Base-by-base conservation (phyloP, 495 filamentous ascomycete genomes). In the Clohesyomyces aquaticus region DNA sequence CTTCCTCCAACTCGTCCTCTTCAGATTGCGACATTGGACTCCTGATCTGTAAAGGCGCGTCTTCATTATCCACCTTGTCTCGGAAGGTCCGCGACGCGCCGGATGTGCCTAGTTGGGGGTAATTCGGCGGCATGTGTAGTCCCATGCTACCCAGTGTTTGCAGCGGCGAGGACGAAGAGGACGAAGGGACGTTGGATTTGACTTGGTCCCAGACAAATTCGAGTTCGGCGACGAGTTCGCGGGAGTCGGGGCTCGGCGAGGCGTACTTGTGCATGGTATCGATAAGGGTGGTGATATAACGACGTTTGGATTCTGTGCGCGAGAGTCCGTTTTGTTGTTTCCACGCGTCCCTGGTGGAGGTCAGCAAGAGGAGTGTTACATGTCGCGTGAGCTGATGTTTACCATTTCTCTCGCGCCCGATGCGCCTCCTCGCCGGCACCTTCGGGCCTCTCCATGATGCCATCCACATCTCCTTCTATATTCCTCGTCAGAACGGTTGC, bases 181-280 rank as follows among this genome's bases (percentile, higher is more conserved):
- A 85, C 12, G 87, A 87, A 0, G 84, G 78, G 23, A 82, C 82
- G 69, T 96, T 96, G 55, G 83, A 88, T 76, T 93, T 94, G 58
- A 98, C 90, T 73, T 98, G 95, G 66, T 96, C 91, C 94, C 94
- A 98, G 47, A 98, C 92, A 71, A 97, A 98, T 76, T 97, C 94
- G 18, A 98, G 83, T 74, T 98, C 95, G n/a, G 86, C 78, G 35
- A 98, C 91, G 8, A 98, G 80, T 74, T 92, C 91, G 43, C 91
- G 81, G 1, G 89, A 91, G 75, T 96, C 91, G 49, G 89, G 82
- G 12, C 91, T 92, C 60, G 86, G 87, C 26, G 84, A 87, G 41
- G 94, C 94, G 73, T 93, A 97, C 65, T 81, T 81, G 74, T 98
- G 93, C 94, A 98, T 98, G 0, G 93, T 97, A 72, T 93, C 87